These are phyloP conservation scores for Striga hermonthica DNA, from an alignment of 305 asterid genomes.

Conservation along the genomic window DNA sequence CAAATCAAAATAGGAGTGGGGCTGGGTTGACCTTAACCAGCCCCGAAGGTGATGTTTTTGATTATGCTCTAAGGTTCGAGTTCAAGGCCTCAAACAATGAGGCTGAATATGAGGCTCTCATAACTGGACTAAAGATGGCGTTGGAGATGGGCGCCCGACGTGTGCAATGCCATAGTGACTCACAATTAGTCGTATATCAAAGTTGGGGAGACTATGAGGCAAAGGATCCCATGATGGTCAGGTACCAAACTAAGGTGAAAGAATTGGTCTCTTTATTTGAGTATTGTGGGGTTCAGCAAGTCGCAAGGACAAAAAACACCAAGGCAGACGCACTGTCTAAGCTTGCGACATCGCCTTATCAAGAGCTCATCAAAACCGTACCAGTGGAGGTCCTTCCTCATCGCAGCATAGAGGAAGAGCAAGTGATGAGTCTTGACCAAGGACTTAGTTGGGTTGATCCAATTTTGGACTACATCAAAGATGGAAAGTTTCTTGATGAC, in stretches of 20 bases:
- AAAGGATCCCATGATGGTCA: not conserved
- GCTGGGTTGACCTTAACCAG: no score
- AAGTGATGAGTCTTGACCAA: not conserved
- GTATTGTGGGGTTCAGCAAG: not conserved
- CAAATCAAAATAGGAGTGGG: no score
- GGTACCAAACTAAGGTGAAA: not conserved
- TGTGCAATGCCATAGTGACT: not conserved
- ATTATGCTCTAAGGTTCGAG: no score
- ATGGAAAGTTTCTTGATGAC: not conserved
- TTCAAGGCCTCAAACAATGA: no score
- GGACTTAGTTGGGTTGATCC: not conserved
- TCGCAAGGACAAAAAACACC: not conserved
- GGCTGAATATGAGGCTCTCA: no score
- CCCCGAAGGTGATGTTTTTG: no score
- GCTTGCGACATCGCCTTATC: not conserved
- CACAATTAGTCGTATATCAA: not conserved
- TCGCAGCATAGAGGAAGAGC: not conserved
- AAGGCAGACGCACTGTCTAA: not conserved
- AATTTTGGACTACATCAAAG: not conserved
- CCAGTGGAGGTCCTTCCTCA: not conserved
- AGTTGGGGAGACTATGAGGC: not conserved
- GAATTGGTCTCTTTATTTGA: not conserved
- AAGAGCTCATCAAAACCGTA: not conserved
- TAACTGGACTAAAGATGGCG: no score
- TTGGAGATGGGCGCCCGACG: no score